Percentiles rank a stretch among this genome's conserved stretches.
Conservation (phyloP, 768 basidiomycete genomes). For the Macrolepiota fuliginosa region DNA sequence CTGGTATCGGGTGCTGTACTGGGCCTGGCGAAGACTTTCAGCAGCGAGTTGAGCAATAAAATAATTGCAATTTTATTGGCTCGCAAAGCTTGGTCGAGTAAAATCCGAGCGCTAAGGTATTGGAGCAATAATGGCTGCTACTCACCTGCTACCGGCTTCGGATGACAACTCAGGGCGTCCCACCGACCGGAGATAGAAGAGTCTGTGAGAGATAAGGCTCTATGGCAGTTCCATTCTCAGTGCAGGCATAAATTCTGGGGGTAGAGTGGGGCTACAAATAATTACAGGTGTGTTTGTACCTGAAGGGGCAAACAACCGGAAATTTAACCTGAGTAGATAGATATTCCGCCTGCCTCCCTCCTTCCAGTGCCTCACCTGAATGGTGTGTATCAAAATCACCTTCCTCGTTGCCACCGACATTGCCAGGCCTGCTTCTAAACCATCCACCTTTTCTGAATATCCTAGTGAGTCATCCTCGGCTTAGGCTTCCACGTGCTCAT, state of each 20-base stretch:
- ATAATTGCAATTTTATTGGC: not conserved
- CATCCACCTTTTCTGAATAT: not conserved
- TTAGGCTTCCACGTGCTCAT: not conserved
- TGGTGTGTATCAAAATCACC: not conserved
- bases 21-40: too few species aligned
- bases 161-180: not conserved
- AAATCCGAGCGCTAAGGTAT: not conserved
- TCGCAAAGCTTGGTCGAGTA: not conserved
- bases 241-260: not conserved
- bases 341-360: not conserved
- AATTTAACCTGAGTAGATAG: conserved; percentile 9
- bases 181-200: conserved; percentile 4
- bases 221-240: not conserved
- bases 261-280: conserved; percentile 4
- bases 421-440: not conserved
- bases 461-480: not conserved
- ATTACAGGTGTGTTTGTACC: conserved; percentile 6
- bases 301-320: conserved; percentile 6
- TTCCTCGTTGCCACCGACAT: conserved; percentile 2
- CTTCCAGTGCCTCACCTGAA: conserved; percentile 1
- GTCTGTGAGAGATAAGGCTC: conserved; percentile 6
- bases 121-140: not conserved
- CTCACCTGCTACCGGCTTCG: not conserved
- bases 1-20: too few species aligned
- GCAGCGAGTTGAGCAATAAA: not conserved